Evolutionary conservation across 2,329 filamentous ascomycete genomes (phyloP), one percentile per base, ranked within the genome.

Genomic region (Paraconiothyrium brasiliense): DNA sequence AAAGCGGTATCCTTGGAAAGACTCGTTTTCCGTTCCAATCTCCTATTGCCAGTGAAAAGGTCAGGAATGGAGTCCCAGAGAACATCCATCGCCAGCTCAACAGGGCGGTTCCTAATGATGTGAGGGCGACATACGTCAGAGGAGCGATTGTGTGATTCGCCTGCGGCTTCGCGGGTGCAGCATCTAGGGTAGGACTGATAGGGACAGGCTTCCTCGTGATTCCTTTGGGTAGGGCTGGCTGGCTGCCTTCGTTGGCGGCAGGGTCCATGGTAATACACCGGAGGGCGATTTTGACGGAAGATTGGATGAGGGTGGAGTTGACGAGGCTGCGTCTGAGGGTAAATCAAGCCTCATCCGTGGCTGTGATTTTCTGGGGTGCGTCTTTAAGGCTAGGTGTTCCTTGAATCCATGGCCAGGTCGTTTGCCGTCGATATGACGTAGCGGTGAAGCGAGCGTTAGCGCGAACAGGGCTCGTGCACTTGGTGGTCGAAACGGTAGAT

Each of bases 1-100:
- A 85, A 2, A 85, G 66, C 1, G 82, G 82, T 32, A 83, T 69
- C 27, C 72, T 74, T 1, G 81, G 77, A 11, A 85, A 63, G 20
- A 85, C 75, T 14, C 83, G 78, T 48, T 77, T 64, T 7, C 71
- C 72, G 47, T 76, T 70, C 20, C 71, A 67, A 56, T 79, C 72
- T 22, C 79, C 80, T 7, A 78, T 66, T 6, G 81, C 66, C 30
- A 79, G 62, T 8, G 67, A 66, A 70, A 74, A 77, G 22, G 78
- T 71, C 4, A 82, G 61, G 13, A 80, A 37, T 11, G 80, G 79
- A 2, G 79, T 76, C 14, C 80, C 80, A n/a, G 81, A 82, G 14
- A 81, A 34, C 2, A 79, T 60, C 81, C 80, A 83, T 62, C 74
- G 69, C 37, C 60, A 57, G 34, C 48, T 62, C 13, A 54, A 37